Evolutionary conservation across 2,329 filamentous ascomycete species (phyloP), one percentile per base, ranked within the genome.

Genomic region (Colletotrichum sojae): DNA sequence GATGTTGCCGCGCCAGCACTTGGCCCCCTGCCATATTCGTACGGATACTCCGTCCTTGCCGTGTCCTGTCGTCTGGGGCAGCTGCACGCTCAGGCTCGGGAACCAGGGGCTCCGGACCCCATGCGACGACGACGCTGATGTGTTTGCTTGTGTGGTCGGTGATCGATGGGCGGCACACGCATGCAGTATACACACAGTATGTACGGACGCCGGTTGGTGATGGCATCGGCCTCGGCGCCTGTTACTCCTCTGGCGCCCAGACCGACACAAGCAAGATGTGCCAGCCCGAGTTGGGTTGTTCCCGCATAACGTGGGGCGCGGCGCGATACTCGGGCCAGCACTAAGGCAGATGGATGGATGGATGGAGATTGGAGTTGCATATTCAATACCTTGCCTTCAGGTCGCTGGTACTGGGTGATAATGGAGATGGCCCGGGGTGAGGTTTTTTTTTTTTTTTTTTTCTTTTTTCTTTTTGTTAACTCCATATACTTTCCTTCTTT

Each of bases 231-330:
- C n/a, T 53, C 40, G 25, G 48, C 57, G 56, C 27, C 55, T 61
- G 18, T 18, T 25, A n/a, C 20, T 20, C 49, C 9, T 39, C 36
- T 48, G 27, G 40, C 15, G 31, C 27, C 43, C 36, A 25, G 39
- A 18, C 54, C 22, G 18, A 46, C 18, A 5, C 45, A n/a, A n/a
- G 16, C 48, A 49, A 61, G 22, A 31, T 54, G 51, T 60, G 51
- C 43, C 62, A 60, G 43, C 43, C 54, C 43, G 36, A 61, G 54
- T 58, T 68, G 46, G 63, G 57, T 31, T 16, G 45, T 49, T 70
- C 57, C 67, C 57, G 63, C 63, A 68, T 68, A 36, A 25, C 67
- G 67, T 63, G 63, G 67, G 67, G 63, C 63, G 22, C 40, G 27
- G n/a, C 40, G 16, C 25, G 51, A 60, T 56, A 15, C 31, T 46